A percentile compares a stretch with the other conserved stretches of the same genome.
These are phyloP conservation scores for Cyanodermella asteris DNA, from an alignment of 2,329 filamentous ascomycete species.

Conservation along the genomic window DNA sequence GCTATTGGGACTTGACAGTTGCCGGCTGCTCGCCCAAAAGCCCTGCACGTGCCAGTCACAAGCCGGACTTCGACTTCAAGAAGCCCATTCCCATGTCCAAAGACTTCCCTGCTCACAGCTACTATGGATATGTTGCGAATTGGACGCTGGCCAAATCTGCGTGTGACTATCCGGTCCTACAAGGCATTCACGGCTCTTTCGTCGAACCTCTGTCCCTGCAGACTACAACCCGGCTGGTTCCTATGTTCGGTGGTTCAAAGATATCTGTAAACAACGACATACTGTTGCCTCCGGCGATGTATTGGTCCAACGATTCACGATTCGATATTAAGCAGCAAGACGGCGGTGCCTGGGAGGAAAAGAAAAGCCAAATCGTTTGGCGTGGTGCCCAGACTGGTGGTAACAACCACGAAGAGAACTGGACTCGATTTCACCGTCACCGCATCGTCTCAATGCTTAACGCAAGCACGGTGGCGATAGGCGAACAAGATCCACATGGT, in stretches of 20 bases:
- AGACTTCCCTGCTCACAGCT: no score
- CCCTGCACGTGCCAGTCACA: no score
- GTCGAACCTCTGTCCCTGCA: conserved; percentile 40
- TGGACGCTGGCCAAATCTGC: conserved; percentile 44
- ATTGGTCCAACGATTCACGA: conserved; percentile 28
- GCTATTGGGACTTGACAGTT: no score
- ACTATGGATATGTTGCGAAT: no score
- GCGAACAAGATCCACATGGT: conserved; percentile 16
- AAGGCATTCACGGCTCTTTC: conserved; percentile 52
- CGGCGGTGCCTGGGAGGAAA: conserved; percentile 35
- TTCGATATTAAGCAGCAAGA: no score
- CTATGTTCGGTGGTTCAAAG: conserved; percentile 57
- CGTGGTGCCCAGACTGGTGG: conserved; percentile 43
- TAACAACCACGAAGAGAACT: conserved; percentile 29
- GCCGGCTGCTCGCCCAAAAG: no score
- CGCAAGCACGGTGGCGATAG: conserved; percentile 25
- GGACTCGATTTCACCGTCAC: conserved; percentile 46
- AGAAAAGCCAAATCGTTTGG: conserved; percentile 50
- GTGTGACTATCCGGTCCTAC: conserved; percentile 58
- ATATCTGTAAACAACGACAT: conserved; percentile 55
- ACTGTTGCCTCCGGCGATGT: conserved; percentile 46
- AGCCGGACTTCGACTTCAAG: no score
- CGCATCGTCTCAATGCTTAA: conserved; percentile 50
- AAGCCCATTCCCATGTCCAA: no score
- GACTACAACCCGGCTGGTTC: conserved; percentile 42